Conservation (phyloP, 129 eudicot genomes). For the Calendula officinalis region DNA sequence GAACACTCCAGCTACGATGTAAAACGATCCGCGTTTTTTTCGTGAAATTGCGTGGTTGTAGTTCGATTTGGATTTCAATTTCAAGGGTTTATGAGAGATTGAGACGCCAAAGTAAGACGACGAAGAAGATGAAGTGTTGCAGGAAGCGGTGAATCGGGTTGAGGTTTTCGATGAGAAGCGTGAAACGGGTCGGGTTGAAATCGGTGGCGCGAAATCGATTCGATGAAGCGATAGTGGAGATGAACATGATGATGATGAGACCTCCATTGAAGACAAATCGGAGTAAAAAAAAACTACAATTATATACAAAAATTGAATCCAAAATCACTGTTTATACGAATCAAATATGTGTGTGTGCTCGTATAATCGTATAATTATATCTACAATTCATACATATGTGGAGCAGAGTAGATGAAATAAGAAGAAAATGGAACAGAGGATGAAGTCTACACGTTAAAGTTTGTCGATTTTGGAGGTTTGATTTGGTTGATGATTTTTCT, state of each 20-base stretch:
- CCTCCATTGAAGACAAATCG: slow-evolving; percentile 36
- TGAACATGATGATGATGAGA: slow-evolving; percentile 50
- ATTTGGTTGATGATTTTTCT: slow-evolving; percentile 17
- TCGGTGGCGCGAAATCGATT: slow-evolving; percentile 34
- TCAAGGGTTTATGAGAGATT: slow-evolving; percentile 22
- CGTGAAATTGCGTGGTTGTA: neutral
- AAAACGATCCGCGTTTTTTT: slow-evolving; percentile 33
- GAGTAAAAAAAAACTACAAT: neutral
- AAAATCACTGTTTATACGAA: neutral
- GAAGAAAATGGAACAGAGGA: slow-evolving; percentile 20
- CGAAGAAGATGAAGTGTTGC: slow-evolving; percentile 30
- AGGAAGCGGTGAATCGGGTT: slow-evolving; percentile 22
- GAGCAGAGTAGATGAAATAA: slow-evolving; percentile 12
- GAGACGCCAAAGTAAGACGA: slow-evolving; percentile 54
- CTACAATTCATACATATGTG: slow-evolving; percentile 21
- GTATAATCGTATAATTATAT: neutral
- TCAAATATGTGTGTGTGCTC: slow-evolving; percentile 9
- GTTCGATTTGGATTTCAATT: neutral
- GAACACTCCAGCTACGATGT: slow-evolving; percentile 52
- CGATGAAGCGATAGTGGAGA: slow-evolving; percentile 45
- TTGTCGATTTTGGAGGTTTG: slow-evolving; percentile 21
- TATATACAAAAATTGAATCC: slow-evolving; percentile 18
- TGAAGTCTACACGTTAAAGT: slow-evolving; percentile 53
- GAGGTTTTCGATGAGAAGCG: slow-evolving; percentile 18
- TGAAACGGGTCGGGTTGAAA: slow-evolving; percentile 32